phyloP scores from a whole-genome alignment of 805 yeast species.

The Cyberlindnera japonica region DNA sequence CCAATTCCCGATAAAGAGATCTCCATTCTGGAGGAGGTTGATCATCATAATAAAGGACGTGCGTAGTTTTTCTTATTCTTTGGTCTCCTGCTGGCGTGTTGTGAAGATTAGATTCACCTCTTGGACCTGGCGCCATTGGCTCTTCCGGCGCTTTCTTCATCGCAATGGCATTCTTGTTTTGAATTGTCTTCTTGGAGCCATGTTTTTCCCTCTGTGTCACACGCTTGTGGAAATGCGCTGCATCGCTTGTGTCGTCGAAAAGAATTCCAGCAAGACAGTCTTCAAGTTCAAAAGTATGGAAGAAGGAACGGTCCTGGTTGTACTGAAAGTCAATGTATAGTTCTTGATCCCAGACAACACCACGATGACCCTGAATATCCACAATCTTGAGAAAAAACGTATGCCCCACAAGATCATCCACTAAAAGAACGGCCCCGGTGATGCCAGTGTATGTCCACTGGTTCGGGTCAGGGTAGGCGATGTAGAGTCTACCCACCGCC shows the following conservation, averaged over 20 bases:
- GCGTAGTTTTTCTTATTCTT: conserved; percentile 52
- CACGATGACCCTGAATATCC: conserved; percentile 75
- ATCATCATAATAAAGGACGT: conserved; percentile 68
- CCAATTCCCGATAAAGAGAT: conserved; percentile 65
- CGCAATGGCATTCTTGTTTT: conserved; percentile 85
- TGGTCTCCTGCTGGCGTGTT: conserved; percentile 37
- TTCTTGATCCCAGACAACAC: conserved; percentile 98
- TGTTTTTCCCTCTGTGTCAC: conserved; percentile 73
- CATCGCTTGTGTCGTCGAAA: conserved; percentile 87
- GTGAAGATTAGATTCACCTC: conserved; percentile 29
- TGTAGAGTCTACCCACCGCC: conserved; percentile 82
- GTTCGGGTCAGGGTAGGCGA: conserved; percentile 81
- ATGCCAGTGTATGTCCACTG: conserved; percentile 88
- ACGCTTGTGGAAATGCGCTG: conserved; percentile 77
- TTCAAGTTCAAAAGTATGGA: conserved; percentile 92
- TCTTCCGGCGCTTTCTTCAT: conserved; percentile 49
- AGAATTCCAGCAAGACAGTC: conserved; percentile 83
- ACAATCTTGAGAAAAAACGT: conserved; percentile 88
- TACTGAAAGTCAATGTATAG: conserved; percentile 83
- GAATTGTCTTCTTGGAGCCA: conserved; percentile 80
- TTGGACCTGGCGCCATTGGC: conserved; percentile 28
- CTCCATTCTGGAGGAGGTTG: conserved; percentile 86
- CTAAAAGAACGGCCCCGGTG: conserved; percentile 80
- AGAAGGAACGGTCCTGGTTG: conserved; percentile 90
- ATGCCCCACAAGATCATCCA: conserved; percentile 91